Evolutionary conservation across 441 rosid species (phyloP), one percentile per base, ranked within the genome.

Genomic region (Croton setiger): DNA sequence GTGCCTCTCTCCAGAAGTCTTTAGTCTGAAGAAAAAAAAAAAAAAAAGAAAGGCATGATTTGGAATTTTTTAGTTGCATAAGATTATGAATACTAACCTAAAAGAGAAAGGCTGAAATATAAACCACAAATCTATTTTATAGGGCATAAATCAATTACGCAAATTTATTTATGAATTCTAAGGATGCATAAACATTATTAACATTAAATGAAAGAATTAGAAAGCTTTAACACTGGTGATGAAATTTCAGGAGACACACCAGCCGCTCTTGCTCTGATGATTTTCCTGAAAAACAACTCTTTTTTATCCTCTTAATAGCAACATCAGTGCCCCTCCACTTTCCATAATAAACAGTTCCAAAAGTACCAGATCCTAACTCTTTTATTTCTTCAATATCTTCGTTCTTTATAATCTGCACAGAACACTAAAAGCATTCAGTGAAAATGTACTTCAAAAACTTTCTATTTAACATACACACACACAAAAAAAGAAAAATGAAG

Each of bases 1-100:
- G 86, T 77, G 99, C 99, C 76, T 95, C 99, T 74, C 97, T 90
- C 98, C 95, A 92, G 85, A 95, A 95, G 79, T 95, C 98, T 76
- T 86, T 87, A 1, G 81, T 90, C 97, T 90, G 89, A 17, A 53
- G 13, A 70, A 51, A 59, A 48, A 60, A n/a, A n/a, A n/a, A n/a
- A n/a, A n/a, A n/a, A n/a, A n/a, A n/a, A n/a, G n/a, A n/a, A 33
- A 57, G 36, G 58, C 35, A 56, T 20, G 12, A 20, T 43, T 55
- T 60, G 27, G 35, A 66, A n/a, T n/a, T 64, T 71, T 55, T 17
- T 49, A 54, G 37, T 62, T 60, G 49, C 33, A 39, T 48, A 68
- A 58, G 56, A 51, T 55, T 63, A 20, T 51, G 44, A 55, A 27
- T n/a, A 27, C 33, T 41, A 15, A 17, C 13, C 3, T 49, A 33